Base-by-base conservation (phyloP, 1,139 yeast genomes). In the Blastobotrys ciferrii region DNA sequence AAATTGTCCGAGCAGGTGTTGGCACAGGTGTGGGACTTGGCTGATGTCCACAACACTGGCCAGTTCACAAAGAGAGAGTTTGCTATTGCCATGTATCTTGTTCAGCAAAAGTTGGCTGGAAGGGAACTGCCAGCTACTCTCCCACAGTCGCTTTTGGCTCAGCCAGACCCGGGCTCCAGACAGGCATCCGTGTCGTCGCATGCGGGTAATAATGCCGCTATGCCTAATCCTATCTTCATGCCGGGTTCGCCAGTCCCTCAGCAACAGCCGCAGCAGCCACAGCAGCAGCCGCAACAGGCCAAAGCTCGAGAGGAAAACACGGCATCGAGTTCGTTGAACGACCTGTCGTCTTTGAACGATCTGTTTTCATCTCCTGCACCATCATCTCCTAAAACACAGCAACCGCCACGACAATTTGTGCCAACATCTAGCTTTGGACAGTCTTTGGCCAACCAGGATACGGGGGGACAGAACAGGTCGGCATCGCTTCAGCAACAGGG, bases 21-120 rank as follows among this genome's bases (percentile, higher is more conserved):
- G 57, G 98, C 98, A 1, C 73, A 81, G 28, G 82, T 94, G 40
- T 94, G 99, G 99, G 98, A 92, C 66, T 75, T 92, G 61, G 82
- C 98, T 4, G 98, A 94, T 66, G 77, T 89, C 53, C 87, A 87
- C 59, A 88, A 89, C 66, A 81, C 89, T 41, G 98, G 97, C 32
- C 77, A 78, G 45, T 87, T 94, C 62, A 77, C 87, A 37, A 82
- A 78, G 61, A 73, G 80, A 54, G 98, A 92, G 66, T 92, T 94
- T 67, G 82, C 95, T 1, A 85, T 92, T 63, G 98, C 98, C 12
- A 85, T 92, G 85, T 92, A 84, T 64, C 77, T 92, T 59, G 94
- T 92, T 11, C 95, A 89, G 67, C 87, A 83, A 67, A 84, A 80
- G 60, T 73, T 89, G 52, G 76, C 86, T 1, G 98, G 98, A 14